Conservation (phyloP, 2,329 filamentous ascomycete genomes). For the Verticillium isaacii region DNA sequence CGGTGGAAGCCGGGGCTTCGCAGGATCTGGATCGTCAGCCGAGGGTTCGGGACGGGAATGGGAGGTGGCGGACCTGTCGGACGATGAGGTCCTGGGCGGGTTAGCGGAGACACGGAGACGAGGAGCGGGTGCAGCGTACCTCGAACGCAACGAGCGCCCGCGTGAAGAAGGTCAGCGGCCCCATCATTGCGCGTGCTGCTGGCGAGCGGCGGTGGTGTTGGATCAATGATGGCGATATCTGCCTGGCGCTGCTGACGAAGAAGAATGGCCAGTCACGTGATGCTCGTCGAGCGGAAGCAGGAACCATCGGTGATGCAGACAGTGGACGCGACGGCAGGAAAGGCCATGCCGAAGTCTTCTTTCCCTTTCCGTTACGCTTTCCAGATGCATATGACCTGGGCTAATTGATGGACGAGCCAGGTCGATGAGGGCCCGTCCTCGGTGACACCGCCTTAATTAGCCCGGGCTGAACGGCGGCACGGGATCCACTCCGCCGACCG, state of each 20-base stretch:
- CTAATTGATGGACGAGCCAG: no score
- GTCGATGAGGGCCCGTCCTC: no score
- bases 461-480: neutral
- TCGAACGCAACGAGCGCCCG: neutral
- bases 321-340: no score
- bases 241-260: neutral
- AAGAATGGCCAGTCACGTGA: neutral
- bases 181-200: neutral
- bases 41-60: neutral
- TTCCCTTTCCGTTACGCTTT: no score
- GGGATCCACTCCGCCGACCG: neutral
- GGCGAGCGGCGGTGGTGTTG: neutral
- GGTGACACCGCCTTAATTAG: neutral
- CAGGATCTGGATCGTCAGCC: conserved; percentile 34
- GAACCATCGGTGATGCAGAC: neutral
- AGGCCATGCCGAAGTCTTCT: no score
- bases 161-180: neutral
- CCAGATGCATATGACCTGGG: no score
- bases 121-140: neutral
- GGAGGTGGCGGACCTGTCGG: neutral
- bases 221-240: neutral
- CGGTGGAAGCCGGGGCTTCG: conserved; percentile 46
- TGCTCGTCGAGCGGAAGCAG: neutral
- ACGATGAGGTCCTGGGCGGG: neutral
- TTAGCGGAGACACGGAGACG: neutral